These are phyloP conservation scores for Solanum lignicaule DNA, from an alignment of 257 asterid species.

Conservation along the genomic window DNA sequence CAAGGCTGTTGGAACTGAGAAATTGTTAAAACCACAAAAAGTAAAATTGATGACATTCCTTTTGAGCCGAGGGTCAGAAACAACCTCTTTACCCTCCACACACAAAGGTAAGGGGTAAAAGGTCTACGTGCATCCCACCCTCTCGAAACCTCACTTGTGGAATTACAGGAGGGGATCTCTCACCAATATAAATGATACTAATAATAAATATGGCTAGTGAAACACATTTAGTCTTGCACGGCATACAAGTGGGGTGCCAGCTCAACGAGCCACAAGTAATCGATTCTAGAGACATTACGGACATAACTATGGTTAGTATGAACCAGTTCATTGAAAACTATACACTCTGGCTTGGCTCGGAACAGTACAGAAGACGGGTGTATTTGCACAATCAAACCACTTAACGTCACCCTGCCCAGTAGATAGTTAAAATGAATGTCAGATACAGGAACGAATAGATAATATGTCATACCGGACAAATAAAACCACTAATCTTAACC, in stretches of 20 bases:
- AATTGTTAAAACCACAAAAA: neutral
- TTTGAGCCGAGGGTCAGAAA: neutral
- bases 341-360: constrained; percentile 77
- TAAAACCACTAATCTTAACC: constrained; percentile 23
- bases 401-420: constrained; percentile 65
- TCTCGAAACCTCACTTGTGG: neutral
- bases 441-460: neutral
- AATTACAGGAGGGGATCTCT: neutral
- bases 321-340: constrained; percentile 68
- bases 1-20: neutral
- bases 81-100: neutral
- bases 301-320: constrained; percentile 63
- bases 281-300: constrained; percentile 70
- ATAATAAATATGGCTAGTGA: neutral
- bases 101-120: neutral
- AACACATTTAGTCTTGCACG: constrained; percentile 35
- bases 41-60: neutral
- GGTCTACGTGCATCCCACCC: neutral
- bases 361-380: constrained; percentile 87
- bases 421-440: constrained; percentile 1
- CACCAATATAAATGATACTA: neutral
- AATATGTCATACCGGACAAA: neutral
- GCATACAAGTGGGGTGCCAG: constrained; percentile 76
- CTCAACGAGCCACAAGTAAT: constrained; percentile 83
- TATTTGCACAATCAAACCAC: constrained; percentile 75